Evolutionary conservation across 352 stramenopile species (phyloP), one percentile per base, ranked within the genome.

Genomic region (Globisporangium cederbergense): DNA sequence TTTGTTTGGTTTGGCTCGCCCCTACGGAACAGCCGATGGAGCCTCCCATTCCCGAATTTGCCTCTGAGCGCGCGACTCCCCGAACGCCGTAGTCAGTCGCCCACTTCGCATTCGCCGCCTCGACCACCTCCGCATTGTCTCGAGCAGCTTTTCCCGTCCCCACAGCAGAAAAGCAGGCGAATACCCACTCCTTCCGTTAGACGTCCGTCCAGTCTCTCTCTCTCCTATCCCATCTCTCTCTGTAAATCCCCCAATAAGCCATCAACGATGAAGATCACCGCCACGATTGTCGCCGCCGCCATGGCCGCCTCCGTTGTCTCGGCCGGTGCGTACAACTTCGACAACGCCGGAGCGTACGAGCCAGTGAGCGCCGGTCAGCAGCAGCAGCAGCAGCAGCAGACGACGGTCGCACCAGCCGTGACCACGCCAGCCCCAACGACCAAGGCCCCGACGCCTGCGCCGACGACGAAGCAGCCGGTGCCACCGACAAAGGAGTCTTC

Each of bases 91-190:
- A 62, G 36, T 60, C 54, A 60, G 54, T 60, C 18, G 54, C 20
- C 20, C 54, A 60, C 50, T 60, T 60, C 54, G 10, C 57, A 63
- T 55, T 63, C 57, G 57, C 43, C 57, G 57, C 57, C 38, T 62
- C 56, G 47, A 54, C 20, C 38, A 43, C 38, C 38, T 43, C 38
- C 38, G 38, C 38, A 43, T 43, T 43, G 38, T 43, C 47, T 54
- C 47, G 47, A 54, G 47, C 47, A 54, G 47, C 47, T 54, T 54
- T 30, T 34, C 13, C n/a, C 36, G n/a, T 59, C 53, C n/a, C 54
- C 50, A 52, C 18, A 22, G 46, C 16, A 58, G 52, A 30, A 22
- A 60, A 32, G 54, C 54, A 46, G 16, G 36, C 54, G 54, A 60
- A 60, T 60, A 60, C 54, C 45, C 38, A 43, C 32, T 38, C 5